Percentiles rank a stretch among this genome's conserved stretches.
Conservation (phyloP, 768 basidiomycete species). For the Vararia minispora region DNA sequence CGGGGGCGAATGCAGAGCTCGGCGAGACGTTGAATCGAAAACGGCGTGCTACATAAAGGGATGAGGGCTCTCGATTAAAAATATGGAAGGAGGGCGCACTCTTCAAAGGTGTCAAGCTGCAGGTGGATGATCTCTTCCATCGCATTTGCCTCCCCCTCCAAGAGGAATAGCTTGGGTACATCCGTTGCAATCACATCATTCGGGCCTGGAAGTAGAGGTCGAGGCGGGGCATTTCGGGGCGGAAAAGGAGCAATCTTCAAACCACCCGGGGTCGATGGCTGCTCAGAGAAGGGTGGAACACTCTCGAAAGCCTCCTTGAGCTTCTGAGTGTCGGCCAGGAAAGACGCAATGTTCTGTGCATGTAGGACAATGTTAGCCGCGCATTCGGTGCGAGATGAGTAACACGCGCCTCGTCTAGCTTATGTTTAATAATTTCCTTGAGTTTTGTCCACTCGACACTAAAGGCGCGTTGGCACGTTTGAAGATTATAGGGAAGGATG, state of each 20-base stretch:
- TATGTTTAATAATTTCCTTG: slow-evolving; percentile 62
- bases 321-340: slow-evolving; percentile 19
- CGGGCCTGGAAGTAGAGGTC: no score
- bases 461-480: neutral
- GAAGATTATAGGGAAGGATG: neutral
- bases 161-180: slow-evolving; percentile 47
- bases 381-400: neutral
- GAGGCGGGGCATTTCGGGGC: no score
- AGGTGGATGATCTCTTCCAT: slow-evolving; percentile 45
- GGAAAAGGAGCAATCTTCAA: slow-evolving; percentile 67
- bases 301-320: slow-evolving; percentile 26
- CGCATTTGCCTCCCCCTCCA: slow-evolving; percentile 45
- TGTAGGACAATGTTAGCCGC: neutral
- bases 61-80: slow-evolving; percentile 7
- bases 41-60: slow-evolving; percentile 42
- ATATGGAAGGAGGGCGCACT: slow-evolving; percentile 31
- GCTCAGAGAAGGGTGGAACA: slow-evolving; percentile 27
- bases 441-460: slow-evolving; percentile 64
- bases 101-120: slow-evolving; percentile 66
- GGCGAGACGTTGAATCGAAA: slow-evolving; percentile 83
- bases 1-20: slow-evolving; percentile 66
- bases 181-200: slow-evolving; percentile 39
- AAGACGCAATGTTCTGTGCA: slow-evolving; percentile 25
- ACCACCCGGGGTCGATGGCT: slow-evolving; percentile 36
- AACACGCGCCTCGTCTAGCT: slow-evolving; percentile 47